phyloP scores from a whole-genome alignment of 108 stramenopile species.

The Conticribra weissflogii region DNA sequence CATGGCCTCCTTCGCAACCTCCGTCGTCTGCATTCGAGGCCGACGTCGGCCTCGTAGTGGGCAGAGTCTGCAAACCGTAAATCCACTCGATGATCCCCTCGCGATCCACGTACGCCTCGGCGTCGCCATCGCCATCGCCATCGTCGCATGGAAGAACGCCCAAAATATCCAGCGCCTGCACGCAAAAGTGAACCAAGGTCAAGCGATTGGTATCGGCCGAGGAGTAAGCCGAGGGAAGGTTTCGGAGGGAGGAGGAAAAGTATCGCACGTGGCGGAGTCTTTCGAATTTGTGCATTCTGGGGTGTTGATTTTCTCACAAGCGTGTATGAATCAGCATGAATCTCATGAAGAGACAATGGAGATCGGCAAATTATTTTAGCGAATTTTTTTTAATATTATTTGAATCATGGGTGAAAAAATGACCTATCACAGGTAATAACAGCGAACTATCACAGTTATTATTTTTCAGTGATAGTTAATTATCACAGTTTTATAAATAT shows the following conservation, averaged over 20 bases:
- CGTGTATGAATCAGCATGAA: no score
- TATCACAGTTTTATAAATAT: no score
- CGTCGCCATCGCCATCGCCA: slow-evolving; percentile 10
- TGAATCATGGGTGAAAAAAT: no score
- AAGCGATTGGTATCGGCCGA: slow-evolving; percentile 74
- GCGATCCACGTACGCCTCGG: slow-evolving; percentile 31
- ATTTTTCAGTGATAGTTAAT: no score
- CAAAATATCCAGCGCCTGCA: slow-evolving; percentile 73
- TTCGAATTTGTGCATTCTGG: slow-evolving; percentile 54
- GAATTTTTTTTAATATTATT: no score
- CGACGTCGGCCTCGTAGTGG: slow-evolving; percentile 8
- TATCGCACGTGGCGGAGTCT: slow-evolving; percentile 62
- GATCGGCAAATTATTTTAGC: no score
- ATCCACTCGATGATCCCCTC: slow-evolving; percentile 71
- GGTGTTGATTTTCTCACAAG: no score
- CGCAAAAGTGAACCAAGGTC: slow-evolving; percentile 75
- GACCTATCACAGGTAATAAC: no score
- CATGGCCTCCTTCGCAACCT: neutral
- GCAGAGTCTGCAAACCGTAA: slow-evolving; percentile 46
- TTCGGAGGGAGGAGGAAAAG: slow-evolving; percentile 56
- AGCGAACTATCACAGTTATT: no score
- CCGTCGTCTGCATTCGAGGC: neutral
- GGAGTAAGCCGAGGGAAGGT: slow-evolving; percentile 56
- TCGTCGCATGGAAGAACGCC: slow-evolving; percentile 39
- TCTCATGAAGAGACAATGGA: no score